Evolutionary conservation across 345 rosid species (phyloP), one percentile per base, ranked within the genome.

Genomic region (Eucalyptus tenuipes): DNA sequence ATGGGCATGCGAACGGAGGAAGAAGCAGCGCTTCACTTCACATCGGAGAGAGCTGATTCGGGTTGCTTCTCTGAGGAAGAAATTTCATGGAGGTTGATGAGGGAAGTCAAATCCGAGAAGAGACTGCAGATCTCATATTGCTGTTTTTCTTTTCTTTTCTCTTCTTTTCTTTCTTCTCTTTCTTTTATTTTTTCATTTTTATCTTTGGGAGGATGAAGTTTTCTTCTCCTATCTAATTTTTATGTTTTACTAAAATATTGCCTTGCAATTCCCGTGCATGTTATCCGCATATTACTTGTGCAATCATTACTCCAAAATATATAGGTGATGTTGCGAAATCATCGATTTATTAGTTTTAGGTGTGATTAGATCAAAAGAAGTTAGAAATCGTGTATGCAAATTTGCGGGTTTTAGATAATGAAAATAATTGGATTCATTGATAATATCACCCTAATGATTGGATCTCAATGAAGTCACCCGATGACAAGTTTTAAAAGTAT

Each of bases 401-500:
- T 17, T 33, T 17, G 1, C 7, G 2, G 2, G 1, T 71, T 37
- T 71, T 71, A 37, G 8, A 10, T 3, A 5, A 40, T 40, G 13
- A 40, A 75, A 37, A 40, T 40, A n/a, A 14, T 64, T n/a, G 2
- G 47, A 37, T 5, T 75, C 1, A 4, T 75, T 75, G 24, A 37
- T 22, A 20, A 37, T 75, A 75, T 20, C 47, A 10, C 4, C 82
- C 3, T 20, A 10, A 37, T 4, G 12, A 75, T 20, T 20, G 2
- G 10, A 37, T 12, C 25, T 33, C 44, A 5, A 2, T 18, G 7
- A 71, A 2, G 44, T 71, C 13, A 33, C 45, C 1, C 1, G 0
- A 37, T 37, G 25, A 22, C 8, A 10, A 75, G 25, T 37, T 37
- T 75, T 22, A 20, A 20, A 37, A 75, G 27, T 75, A 37, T 5